Evolutionary conservation across 352 stramenopile genomes (phyloP), one percentile per base, ranked within the genome.

Genomic region (Blastocystis sp.): DNA sequence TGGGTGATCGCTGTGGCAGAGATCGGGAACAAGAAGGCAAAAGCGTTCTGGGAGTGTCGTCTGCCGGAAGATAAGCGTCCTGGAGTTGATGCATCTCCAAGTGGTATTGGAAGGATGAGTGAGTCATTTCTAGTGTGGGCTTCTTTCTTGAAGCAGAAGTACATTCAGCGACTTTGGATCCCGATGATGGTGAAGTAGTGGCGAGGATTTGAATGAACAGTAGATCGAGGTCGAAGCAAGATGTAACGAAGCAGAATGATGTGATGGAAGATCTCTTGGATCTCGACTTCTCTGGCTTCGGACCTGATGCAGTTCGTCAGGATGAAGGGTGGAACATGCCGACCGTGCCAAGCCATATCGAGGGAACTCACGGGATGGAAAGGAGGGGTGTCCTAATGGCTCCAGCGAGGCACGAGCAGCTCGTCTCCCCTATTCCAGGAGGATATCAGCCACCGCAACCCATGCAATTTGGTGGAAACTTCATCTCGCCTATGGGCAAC

Each of bases 111-210:
- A 7, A 37, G 6, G 26, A 7, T 8, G 5, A 8, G 5, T 5
- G 26, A 8, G 18, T 70, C 26, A 70, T 11, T 5, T 8, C 26
- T 41, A 70, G 73, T 45, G 53, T 82, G 73, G 73, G 73, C 54
- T 39, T 55, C 73, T 1, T 82, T 82, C n/a, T 43, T 82, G 26
- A 82, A 82, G 56, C 73, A 82, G 73, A 82, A 82, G 39, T 82
- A 82, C 50, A 82, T 82, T 43, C 73, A 82, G 6, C 73, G 54
- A 23, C 54, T 66, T 20, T 82, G 73, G 73, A 82, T 82, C 39
- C 50, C 73, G 15, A 15, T 43, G n/a, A 18, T 23, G 18, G 50
- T 39, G 47, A 82, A 82, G 73, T 53, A n/a, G 56, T 15, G 23
- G 62, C 15, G 62, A 7, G 26, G 47, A n/a, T 13, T 20, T 5